These are phyloP conservation scores for Pestalotiopsis sp. DNA, from an alignment of 2,329 filamentous ascomycete species.

Conservation along the genomic window DNA sequence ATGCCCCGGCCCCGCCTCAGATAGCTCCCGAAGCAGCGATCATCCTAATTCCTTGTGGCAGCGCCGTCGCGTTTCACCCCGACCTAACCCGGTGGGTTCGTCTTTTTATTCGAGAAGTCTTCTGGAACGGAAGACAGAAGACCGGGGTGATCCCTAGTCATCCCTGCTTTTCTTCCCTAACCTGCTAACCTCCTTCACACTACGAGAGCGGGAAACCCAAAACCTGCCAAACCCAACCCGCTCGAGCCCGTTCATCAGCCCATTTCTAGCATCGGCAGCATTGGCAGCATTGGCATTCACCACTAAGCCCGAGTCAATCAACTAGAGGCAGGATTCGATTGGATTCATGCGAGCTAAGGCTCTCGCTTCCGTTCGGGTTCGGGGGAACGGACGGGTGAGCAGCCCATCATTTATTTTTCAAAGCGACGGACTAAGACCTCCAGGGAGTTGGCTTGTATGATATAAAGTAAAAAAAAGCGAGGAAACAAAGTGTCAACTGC, in stretches of 20 bases:
- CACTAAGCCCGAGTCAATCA: neutral
- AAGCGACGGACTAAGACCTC: neutral
- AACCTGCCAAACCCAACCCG: neutral
- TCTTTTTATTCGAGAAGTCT: slow-evolving; percentile 6
- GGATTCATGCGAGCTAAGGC: neutral
- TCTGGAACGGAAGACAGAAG: neutral
- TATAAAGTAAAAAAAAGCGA: neutral
- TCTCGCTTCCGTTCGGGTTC: neutral
- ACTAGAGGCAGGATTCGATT: neutral
- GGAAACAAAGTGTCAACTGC: no score
- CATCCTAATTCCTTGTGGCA: neutral
- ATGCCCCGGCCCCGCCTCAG: neutral
- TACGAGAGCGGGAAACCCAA: neutral
- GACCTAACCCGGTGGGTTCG: neutral
- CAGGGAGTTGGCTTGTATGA: neutral
- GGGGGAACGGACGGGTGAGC: no score
- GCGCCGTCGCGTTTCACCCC: slow-evolving; percentile 3
- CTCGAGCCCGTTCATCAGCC: no score
- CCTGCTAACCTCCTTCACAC: neutral
- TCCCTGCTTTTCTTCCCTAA: neutral
- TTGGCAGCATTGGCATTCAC: neutral
- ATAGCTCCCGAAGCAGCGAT: neutral
- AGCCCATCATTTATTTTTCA: neutral
- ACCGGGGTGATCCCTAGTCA: neutral
- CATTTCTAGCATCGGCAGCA: neutral